These are phyloP conservation scores for Hericium coralloides DNA, from an alignment of 768 basidiomycete species.

Conservation along the genomic window DNA sequence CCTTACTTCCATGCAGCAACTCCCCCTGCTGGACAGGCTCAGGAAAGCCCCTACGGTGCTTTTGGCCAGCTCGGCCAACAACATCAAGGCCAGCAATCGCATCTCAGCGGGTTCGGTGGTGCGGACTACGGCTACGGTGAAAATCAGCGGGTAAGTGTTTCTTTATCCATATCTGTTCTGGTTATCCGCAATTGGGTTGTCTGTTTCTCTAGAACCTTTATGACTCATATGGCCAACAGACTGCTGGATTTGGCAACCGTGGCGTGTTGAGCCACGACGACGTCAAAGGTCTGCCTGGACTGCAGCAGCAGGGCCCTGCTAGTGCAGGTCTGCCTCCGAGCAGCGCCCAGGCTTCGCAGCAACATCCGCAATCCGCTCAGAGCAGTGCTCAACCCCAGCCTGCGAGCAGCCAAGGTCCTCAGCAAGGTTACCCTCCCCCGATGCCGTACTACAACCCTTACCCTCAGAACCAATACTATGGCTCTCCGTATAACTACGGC, in stretches of 20 bases:
- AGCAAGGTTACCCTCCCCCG: conserved; percentile 57
- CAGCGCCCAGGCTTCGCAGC: conserved; percentile 45
- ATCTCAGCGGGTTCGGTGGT: conserved; percentile 45
- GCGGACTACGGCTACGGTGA: conserved; percentile 66
- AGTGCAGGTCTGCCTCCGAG: conserved; percentile 43
- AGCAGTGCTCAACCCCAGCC: conserved; percentile 47
- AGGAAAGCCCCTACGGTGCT: conserved; percentile 52
- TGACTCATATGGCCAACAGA: conserved; percentile 46
- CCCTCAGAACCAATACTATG: conserved; percentile 71
- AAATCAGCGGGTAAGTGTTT: conserved; percentile 48
- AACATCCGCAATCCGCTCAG: conserved; percentile 40
- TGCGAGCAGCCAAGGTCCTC: conserved; percentile 51
- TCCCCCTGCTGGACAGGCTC: conserved; percentile 57
- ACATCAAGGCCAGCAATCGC: conserved; percentile 45
- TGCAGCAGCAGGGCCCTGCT: conserved; percentile 46
- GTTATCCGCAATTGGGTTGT: conserved; percentile 12
- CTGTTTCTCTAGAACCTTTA: conserved; percentile 53
- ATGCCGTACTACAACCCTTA: conserved; percentile 55
- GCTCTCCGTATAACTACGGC: conserved; percentile 54
- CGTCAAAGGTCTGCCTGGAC: conserved; percentile 55
- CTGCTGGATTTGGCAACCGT: conserved; percentile 50
- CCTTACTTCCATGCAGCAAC: conserved; percentile 77
- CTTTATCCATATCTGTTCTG: not conserved
- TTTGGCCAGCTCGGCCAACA: conserved; percentile 57
- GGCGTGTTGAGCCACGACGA: conserved; percentile 67